Conservation (phyloP, 306 rosid species). For the Phaseolus lunatus region DNA sequence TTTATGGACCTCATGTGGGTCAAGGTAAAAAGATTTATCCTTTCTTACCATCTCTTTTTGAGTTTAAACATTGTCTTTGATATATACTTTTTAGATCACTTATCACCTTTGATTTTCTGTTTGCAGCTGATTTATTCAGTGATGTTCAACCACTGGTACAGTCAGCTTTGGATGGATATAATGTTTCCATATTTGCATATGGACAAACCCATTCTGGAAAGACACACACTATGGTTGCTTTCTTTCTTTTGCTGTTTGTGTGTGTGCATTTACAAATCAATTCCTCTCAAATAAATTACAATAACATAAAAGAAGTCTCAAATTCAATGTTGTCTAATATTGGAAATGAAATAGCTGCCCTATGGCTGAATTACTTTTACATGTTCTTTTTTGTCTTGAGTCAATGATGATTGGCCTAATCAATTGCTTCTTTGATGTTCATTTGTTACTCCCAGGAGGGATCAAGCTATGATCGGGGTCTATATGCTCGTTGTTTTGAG, state of each 20-base stretch:
- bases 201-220: slow-evolving; percentile 94
- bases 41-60: slow-evolving; percentile 10
- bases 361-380: slow-evolving; percentile 22
- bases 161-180: slow-evolving; percentile 97
- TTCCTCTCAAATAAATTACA: background rate
- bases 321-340: slow-evolving; percentile 32
- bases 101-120: slow-evolving; percentile 43
- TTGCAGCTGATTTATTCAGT: slow-evolving; percentile 85
- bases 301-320: background rate
- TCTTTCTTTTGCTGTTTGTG: slow-evolving; percentile 48
- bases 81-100: slow-evolving; percentile 34
- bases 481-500: slow-evolving; percentile 92
- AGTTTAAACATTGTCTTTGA: slow-evolving; percentile 16
- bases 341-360: slow-evolving; percentile 29
- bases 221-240: slow-evolving; percentile 87
- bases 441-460: slow-evolving; percentile 77
- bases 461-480: slow-evolving; percentile 90
- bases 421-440: slow-evolving; percentile 38
- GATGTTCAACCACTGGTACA: slow-evolving; percentile 95
- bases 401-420: slow-evolving; percentile 43
- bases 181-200: slow-evolving; percentile 87
- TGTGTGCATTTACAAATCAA: background rate
- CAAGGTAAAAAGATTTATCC: slow-evolving; percentile 67
- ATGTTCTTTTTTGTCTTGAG: slow-evolving; percentile 2
- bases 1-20: slow-evolving; percentile 98